Conservation (phyloP, 176 grass and related monocot species). For the Saccharum officinarum region DNA sequence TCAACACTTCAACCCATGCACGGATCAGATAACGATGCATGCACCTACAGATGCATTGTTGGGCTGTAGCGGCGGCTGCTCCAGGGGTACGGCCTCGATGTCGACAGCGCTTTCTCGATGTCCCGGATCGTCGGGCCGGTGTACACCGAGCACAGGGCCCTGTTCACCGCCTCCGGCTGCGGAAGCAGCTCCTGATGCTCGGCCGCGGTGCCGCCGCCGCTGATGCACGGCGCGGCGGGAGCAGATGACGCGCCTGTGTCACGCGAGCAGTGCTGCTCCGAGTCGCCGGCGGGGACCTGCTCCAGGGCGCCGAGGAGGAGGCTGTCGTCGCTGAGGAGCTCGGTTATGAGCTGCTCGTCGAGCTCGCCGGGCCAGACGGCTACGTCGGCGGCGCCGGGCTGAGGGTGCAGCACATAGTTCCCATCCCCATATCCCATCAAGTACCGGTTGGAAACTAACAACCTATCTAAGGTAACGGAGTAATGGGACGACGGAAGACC, state of each 20-base stretch:
- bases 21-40: not conserved
- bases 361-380: slow-evolving; percentile 43
- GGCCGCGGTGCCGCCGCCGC: slow-evolving; percentile 1
- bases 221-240: slow-evolving; percentile 5
- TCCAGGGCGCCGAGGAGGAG: not conserved
- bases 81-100: not conserved
- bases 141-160: slow-evolving; percentile 54
- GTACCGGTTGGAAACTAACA: not conserved
- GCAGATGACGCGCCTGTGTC: not conserved
- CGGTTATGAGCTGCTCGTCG: slow-evolving; percentile 61
- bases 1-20: not conserved
- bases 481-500: not conserved
- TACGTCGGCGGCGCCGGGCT: not conserved
- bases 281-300: not conserved
- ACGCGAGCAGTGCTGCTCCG: not conserved
- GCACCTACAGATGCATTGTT: slow-evolving; percentile 30
- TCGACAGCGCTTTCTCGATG: slow-evolving; percentile 60
- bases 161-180: slow-evolving; percentile 32
- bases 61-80: slow-evolving; percentile 30
- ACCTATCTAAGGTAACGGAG: not conserved
- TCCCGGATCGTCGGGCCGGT: slow-evolving; percentile 67
- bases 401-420: not conserved
- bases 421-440: slow-evolving; percentile 30
- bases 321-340: slow-evolving; percentile 54
- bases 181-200: not conserved